These are phyloP conservation scores for Cyclostephanos invisitatus DNA, from an alignment of 108 stramenopile species.

Conservation along the genomic window DNA sequence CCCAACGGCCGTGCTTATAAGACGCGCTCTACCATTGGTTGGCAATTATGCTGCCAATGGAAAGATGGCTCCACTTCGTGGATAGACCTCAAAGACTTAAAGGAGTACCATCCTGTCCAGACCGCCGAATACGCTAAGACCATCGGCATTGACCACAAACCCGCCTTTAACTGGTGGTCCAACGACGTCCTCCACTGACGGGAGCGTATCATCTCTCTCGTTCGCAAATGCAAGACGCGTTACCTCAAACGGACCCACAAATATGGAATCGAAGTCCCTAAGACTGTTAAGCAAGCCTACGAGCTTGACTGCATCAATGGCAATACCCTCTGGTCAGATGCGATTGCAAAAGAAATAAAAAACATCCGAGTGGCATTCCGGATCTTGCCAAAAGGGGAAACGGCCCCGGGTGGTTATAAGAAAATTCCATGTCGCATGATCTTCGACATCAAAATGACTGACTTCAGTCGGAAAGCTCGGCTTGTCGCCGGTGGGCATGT, in stretches of 20 bases:
- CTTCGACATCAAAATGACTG: no score
- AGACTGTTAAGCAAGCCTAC: slow-evolving; percentile 37
- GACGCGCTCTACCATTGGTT: no score
- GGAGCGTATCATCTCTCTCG: background rate
- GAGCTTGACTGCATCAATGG: slow-evolving; percentile 41
- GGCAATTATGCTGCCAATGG: no score
- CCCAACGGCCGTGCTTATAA: no score
- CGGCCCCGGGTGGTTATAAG: slow-evolving; percentile 36
- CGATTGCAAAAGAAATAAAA: slow-evolving; percentile 48
- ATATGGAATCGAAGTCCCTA: slow-evolving; percentile 27
- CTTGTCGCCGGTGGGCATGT: slow-evolving; percentile 53
- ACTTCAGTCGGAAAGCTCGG: no score
- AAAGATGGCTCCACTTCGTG: no score
- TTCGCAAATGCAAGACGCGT: background rate
- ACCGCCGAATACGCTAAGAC: no score
- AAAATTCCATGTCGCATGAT: no score
- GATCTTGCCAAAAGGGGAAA: slow-evolving; percentile 54
- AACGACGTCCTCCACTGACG: background rate
- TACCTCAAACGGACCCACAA: slow-evolving; percentile 28
- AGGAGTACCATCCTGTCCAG: no score
- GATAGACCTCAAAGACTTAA: no score
- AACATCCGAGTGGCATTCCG: no score
- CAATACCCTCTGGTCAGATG: slow-evolving; percentile 38
- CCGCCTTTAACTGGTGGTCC: background rate
- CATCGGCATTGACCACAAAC: no score